Percentiles rank a stretch among this genome's conserved stretches.
These are phyloP conservation scores for Boletellus ananiceps DNA, from an alignment of 768 basidiomycete species.

Conservation along the genomic window DNA sequence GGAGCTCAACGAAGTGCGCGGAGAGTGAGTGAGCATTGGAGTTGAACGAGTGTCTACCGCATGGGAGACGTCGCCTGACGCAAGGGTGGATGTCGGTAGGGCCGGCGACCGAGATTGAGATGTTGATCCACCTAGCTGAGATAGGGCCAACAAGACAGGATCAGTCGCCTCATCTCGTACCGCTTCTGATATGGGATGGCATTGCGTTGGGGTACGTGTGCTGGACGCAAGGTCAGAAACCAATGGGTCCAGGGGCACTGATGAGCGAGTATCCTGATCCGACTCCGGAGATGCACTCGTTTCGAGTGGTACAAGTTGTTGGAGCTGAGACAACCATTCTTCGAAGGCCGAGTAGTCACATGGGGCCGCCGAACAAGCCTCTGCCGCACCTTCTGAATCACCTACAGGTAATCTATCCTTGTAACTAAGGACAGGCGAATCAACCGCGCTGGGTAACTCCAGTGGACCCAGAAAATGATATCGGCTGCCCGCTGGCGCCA, in stretches of 20 bases:
- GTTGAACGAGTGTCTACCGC: constrained; percentile 3
- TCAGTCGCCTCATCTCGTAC: constrained; percentile 28
- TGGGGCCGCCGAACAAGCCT: constrained; percentile 3
- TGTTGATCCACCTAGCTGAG: constrained; percentile 9
- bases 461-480: constrained; percentile 40
- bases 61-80: constrained; percentile 1
- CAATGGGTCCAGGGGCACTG: constrained; percentile 1
- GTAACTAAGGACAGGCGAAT: not conserved
- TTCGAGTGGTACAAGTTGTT: constrained; percentile 37
- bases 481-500: constrained; percentile 12
- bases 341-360: constrained; percentile 42
- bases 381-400: constrained; percentile 6
- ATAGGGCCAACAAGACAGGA: constrained; percentile 30
- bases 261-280: constrained; percentile 2
- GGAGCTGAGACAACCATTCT: constrained; percentile 49
- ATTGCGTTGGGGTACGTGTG: not conserved
- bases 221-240: not conserved
- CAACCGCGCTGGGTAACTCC: constrained; percentile 20
- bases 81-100: not conserved
- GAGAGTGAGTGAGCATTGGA: constrained; percentile 23
- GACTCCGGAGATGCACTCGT: constrained; percentile 6
- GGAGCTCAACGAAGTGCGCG: constrained; percentile 31
- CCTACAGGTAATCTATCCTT: constrained; percentile 8
- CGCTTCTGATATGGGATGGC: not conserved
- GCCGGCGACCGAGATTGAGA: constrained; percentile 2